Conservation (phyloP, 805 yeast genomes). For the Schwanniomyces polymorphus region DNA sequence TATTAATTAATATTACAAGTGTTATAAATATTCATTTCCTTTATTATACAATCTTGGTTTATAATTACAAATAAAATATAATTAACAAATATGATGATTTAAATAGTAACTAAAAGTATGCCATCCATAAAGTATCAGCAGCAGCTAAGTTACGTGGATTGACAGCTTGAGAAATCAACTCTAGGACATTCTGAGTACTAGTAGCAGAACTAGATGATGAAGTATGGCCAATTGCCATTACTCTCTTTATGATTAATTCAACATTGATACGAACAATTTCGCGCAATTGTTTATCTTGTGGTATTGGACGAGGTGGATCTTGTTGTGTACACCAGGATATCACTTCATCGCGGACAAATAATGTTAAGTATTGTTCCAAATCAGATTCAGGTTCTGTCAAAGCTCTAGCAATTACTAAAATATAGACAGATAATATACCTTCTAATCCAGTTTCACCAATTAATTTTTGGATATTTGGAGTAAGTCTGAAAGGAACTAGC, state of each 20-base stretch:
- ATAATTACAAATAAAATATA: background rate
- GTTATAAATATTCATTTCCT: background rate
- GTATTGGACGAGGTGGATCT: slow-evolving; percentile 69
- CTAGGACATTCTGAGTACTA: slow-evolving; percentile 86
- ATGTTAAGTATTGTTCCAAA: slow-evolving; percentile 84
- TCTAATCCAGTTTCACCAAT: slow-evolving; percentile 94
- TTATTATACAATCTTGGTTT: background rate
- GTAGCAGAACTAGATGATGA: slow-evolving; percentile 63
- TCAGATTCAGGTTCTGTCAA: slow-evolving; percentile 90
- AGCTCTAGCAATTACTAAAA: slow-evolving; percentile 84
- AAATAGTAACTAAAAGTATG: slow-evolving; percentile 58
- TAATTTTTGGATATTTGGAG: slow-evolving; percentile 91
- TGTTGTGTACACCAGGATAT: slow-evolving; percentile 91
- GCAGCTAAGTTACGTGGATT: slow-evolving; percentile 91
- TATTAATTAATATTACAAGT: background rate
- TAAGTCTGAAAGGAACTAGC: slow-evolving; percentile 91
- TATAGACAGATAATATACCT: slow-evolving; percentile 83
- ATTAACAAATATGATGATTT: background rate
- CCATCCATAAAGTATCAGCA: slow-evolving; percentile 93
- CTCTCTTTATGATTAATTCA: slow-evolving; percentile 77
- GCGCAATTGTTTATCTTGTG: slow-evolving; percentile 78
- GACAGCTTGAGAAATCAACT: slow-evolving; percentile 90
- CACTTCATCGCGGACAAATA: slow-evolving; percentile 94
- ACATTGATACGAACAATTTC: slow-evolving; percentile 89
- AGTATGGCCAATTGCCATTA: slow-evolving; percentile 64